These are phyloP conservation scores for Colletotrichum sp. DNA, from an alignment of 2,329 filamentous ascomycete genomes.

Conservation along the genomic window DNA sequence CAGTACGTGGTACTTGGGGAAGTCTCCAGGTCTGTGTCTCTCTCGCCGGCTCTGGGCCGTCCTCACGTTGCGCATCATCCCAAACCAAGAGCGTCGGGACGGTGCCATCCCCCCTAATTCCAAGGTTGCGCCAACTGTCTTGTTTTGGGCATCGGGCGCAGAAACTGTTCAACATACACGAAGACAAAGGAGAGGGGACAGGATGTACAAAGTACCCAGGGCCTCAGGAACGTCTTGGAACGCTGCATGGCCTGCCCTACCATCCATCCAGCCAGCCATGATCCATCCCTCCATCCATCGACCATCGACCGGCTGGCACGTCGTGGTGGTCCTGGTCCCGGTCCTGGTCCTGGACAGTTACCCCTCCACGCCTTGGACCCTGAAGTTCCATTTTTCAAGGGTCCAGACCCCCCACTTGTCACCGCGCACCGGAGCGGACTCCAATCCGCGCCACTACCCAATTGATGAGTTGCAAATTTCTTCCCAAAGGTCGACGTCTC, in stretches of 20 bases:
- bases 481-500: background rate
- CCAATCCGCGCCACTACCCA: conserved; percentile 14
- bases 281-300: background rate
- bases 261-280: background rate
- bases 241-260: background rate
- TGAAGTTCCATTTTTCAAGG: conserved; percentile 22
- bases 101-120: background rate
- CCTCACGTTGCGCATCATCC: background rate
- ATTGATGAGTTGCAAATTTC: conserved; percentile 19
- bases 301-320: background rate
- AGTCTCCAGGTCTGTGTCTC: background rate
- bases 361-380: conserved; percentile 19
- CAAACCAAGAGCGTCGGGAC: background rate
- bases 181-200: background rate
- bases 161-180: background rate
- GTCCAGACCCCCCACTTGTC: conserved; percentile 18
- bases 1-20: background rate
- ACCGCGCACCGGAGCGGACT: conserved; percentile 9
- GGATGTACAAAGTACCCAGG: background rate
- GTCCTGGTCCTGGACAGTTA: background rate
- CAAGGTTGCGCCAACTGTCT: background rate
- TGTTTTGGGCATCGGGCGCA: background rate
- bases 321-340: background rate
- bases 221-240: background rate
- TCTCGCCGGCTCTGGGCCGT: background rate